Evolutionary conservation across 2,329 filamentous ascomycete species (phyloP).

Genomic region (Gnomoniopsis smithogilvyi): DNA sequence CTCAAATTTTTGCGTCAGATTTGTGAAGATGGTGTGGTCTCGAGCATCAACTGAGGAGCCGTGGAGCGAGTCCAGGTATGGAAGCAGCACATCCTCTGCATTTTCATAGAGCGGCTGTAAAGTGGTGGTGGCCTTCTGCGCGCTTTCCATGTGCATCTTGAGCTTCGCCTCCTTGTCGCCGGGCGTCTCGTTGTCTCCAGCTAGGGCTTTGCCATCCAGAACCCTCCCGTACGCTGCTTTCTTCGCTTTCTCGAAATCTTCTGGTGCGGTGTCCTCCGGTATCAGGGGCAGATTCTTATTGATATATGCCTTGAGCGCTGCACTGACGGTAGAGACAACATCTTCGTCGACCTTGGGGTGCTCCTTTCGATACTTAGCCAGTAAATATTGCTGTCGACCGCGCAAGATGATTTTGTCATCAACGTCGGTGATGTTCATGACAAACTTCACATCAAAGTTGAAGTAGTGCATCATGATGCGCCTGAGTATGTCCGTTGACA

Average conservation of each 20-base stretch:
- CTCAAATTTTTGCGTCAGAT: conserved; percentile 83
- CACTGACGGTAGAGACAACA: conserved; percentile 25
- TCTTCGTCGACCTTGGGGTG: conserved; percentile 37
- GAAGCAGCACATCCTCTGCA: conserved; percentile 67
- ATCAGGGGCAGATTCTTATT: conserved; percentile 52
- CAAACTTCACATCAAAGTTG: conserved; percentile 76
- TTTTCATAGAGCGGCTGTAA: conserved; percentile 51
- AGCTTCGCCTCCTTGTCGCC: conserved; percentile 81
- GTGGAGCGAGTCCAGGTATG: conserved; percentile 73
- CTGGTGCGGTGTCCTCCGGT: conserved; percentile 32
- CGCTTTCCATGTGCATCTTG: conserved; percentile 80
- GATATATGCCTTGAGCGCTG: conserved; percentile 55
- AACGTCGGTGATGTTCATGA: conserved; percentile 91
- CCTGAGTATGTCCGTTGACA: conserved; percentile 83
- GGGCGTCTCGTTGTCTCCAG: conserved; percentile 53
- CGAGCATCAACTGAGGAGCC: conserved; percentile 59
- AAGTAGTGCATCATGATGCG: conserved; percentile 83
- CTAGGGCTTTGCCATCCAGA: conserved; percentile 51
- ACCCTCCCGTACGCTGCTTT: conserved; percentile 50
- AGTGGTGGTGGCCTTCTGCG: conserved; percentile 47
- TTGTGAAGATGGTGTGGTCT: conserved; percentile 75
- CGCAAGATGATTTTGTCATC: conserved; percentile 67
- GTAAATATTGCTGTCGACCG: conserved; percentile 56
- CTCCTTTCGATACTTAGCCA: conserved; percentile 55
- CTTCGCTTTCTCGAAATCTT: conserved; percentile 47